Evolutionary conservation across 140 eudicot species (phyloP).

Genomic region (Anethum foeniculum): DNA sequence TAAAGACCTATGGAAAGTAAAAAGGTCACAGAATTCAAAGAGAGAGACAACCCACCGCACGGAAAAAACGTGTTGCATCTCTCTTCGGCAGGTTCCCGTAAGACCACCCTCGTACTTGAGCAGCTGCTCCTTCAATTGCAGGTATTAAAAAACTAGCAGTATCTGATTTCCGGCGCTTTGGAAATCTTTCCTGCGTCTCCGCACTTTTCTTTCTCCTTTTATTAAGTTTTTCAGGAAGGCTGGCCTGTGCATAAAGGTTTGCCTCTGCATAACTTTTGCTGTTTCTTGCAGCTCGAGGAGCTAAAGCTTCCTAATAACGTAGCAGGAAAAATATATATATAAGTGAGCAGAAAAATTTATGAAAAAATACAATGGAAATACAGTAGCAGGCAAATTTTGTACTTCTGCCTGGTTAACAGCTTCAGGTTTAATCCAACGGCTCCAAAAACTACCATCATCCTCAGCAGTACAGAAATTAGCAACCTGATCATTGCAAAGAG

Average conservation of each 20-base stretch:
- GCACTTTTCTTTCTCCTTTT: slow-evolving; percentile 81
- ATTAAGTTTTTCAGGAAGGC: slow-evolving; percentile 46
- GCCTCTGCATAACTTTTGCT: slow-evolving; percentile 84
- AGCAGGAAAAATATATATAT: background rate
- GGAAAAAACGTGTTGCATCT: slow-evolving; percentile 91
- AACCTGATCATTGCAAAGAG: slow-evolving; percentile 42
- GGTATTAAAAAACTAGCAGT: slow-evolving; percentile 45
- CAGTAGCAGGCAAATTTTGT: background rate
- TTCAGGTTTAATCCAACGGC: slow-evolving; percentile 97
- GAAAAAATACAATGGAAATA: background rate
- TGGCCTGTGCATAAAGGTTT: background rate
- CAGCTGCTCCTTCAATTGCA: slow-evolving; percentile 82
- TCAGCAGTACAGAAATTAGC: slow-evolving; percentile 89
- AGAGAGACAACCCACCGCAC: slow-evolving; percentile 49
- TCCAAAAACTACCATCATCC: slow-evolving; percentile 97
- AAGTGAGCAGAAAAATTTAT: background rate
- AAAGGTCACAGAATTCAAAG: background rate
- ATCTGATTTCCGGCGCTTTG: slow-evolving; percentile 78
- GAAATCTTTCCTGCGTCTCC: slow-evolving; percentile 45
- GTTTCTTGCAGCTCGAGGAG: slow-evolving; percentile 93
- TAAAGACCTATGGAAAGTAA: background rate
- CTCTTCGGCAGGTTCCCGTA: slow-evolving; percentile 85
- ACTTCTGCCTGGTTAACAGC: slow-evolving; percentile 85
- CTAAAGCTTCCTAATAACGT: slow-evolving; percentile 67
- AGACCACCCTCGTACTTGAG: slow-evolving; percentile 95